Evolutionary conservation across 2,329 filamentous ascomycete genomes (phyloP).

Genomic region (Cladosporium oxysporum): DNA sequence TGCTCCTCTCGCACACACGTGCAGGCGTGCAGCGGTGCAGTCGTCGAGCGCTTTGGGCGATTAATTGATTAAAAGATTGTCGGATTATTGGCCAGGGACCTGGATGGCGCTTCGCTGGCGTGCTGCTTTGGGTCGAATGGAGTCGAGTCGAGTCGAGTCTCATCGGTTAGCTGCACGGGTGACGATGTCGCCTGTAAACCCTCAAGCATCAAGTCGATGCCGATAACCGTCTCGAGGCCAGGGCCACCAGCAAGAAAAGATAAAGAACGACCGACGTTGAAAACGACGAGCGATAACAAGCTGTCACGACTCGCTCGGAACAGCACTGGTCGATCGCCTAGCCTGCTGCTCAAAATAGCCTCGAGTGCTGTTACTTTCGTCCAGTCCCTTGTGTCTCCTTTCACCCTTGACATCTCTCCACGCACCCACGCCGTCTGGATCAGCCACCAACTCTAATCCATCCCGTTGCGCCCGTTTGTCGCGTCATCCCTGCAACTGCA

Average conservation of each 20-base stretch:
- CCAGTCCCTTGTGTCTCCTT: neutral
- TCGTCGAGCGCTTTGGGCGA: neutral
- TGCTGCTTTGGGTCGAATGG: neutral
- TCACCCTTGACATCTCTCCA: neutral
- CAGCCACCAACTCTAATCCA: conserved; percentile 8
- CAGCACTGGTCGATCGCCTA: neutral
- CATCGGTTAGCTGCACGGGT: neutral
- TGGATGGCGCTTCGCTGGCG: neutral
- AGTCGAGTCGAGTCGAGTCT: neutral
- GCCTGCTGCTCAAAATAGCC: conserved; percentile 1
- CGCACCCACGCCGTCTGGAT: neutral
- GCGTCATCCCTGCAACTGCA: conserved; percentile 9
- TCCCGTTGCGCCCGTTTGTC: neutral
- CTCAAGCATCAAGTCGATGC: neutral
- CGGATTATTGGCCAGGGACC: neutral
- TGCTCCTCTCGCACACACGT: neutral
- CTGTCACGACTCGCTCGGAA: neutral
- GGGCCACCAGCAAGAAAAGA: neutral
- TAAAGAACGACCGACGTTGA: neutral
- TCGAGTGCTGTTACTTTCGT: neutral
- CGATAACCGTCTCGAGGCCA: neutral
- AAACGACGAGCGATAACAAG: neutral
- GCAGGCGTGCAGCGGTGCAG: conserved; percentile 1
- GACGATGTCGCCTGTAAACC: neutral
- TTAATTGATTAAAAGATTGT: neutral